Percentiles rank a stretch among this genome's conserved stretches.
These are phyloP conservation scores for Sarcocystis neurona DNA, from an alignment of 169 alveolate species.

Conservation along the genomic window DNA sequence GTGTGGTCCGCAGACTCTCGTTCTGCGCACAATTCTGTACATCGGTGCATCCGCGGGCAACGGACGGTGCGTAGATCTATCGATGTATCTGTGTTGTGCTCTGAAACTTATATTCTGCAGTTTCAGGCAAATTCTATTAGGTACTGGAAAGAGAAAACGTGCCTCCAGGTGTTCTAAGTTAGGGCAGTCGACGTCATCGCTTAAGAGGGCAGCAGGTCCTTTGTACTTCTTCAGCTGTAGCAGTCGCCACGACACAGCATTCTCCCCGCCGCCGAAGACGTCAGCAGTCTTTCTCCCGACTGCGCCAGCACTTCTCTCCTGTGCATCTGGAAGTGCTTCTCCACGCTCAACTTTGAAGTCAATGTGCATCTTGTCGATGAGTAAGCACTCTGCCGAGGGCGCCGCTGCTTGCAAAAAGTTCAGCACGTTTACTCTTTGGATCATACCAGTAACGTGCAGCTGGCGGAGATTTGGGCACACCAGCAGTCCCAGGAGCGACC, in stretches of 20 bases:
- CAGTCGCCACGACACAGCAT: conserved; percentile 5
- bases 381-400: not conserved
- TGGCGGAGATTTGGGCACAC: not conserved
- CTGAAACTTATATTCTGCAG: too few relatives aligned
- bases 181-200: not conserved
- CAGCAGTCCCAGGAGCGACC: not conserved
- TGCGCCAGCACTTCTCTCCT: not conserved
- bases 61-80: too few relatives aligned
- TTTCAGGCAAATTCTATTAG: too few relatives aligned
- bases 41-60: too few relatives aligned
- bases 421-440: not conserved
- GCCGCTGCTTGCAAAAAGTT: not conserved
- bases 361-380: not conserved
- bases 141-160: too few relatives aligned
- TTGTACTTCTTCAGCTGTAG: not conserved
- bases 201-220: not conserved
- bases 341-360: not conserved
- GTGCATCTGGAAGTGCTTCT: not conserved
- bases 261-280: not conserved
- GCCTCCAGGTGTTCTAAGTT: not conserved
- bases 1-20: too few relatives aligned
- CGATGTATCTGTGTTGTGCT: too few relatives aligned
- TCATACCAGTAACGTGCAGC: not conserved
- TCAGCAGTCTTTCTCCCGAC: not conserved
- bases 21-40: too few relatives aligned